phyloP scores from a whole-genome alignment of 2,329 filamentous ascomycete species.

The Keithomyces neogunnii region DNA sequence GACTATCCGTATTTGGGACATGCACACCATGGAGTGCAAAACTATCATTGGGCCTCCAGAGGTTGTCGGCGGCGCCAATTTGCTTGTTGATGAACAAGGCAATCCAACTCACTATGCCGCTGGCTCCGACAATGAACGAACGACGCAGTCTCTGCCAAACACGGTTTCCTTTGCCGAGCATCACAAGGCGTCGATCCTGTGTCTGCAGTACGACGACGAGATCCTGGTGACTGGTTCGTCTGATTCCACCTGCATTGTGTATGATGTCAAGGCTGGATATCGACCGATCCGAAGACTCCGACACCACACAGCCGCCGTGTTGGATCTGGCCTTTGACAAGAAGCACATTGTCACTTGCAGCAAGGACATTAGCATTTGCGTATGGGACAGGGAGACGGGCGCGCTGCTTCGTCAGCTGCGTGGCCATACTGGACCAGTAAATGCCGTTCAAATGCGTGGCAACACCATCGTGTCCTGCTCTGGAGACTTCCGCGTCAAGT shows the following conservation, averaged over 20 bases:
- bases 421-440: constrained; percentile 87
- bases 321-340: constrained; percentile 89
- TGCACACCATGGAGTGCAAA: constrained; percentile 76
- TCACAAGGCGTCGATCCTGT: constrained; percentile 89
- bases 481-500: constrained; percentile 84
- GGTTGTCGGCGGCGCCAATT: constrained; percentile 43
- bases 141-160: constrained; percentile 40
- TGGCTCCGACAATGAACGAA: constrained; percentile 38
- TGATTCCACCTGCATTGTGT: constrained; percentile 84
- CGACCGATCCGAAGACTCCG: constrained; percentile 68
- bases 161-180: constrained; percentile 54
- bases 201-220: constrained; percentile 85
- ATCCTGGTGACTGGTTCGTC: constrained; percentile 95
- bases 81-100: constrained; percentile 44
- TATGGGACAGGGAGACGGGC: constrained; percentile 84
- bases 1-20: constrained; percentile 94
- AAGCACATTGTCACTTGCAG: constrained; percentile 94
- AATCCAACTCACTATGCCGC: constrained; percentile 47
- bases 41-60: constrained; percentile 77
- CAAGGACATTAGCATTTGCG: constrained; percentile 88
- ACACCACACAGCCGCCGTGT: constrained; percentile 77
- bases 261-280: constrained; percentile 73
- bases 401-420: constrained; percentile 67
- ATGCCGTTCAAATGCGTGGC: constrained; percentile 89
- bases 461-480: constrained; percentile 90